Evolutionary conservation across 768 basidiomycete genomes (phyloP).

Genomic region (Ramaria rubella): DNA sequence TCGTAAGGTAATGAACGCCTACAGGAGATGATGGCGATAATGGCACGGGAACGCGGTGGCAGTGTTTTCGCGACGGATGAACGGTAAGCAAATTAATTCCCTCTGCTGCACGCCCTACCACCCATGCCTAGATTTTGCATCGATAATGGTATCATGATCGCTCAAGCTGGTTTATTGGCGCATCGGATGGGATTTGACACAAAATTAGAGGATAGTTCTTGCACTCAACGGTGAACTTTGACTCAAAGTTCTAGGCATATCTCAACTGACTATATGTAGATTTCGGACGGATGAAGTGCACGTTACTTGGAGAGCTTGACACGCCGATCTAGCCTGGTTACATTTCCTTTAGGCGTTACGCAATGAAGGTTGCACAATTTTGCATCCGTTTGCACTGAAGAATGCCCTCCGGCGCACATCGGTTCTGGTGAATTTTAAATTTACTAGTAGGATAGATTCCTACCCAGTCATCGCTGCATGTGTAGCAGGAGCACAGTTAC

Average conservation of each 20-base stretch:
- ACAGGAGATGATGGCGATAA: conserved; percentile 98
- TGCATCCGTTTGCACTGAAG: too few species aligned
- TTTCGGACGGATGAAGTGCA: conserved; percentile 94
- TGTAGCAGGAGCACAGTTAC: too few species aligned
- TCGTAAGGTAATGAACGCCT: conserved; percentile 77
- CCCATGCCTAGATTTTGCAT: conserved; percentile 81
- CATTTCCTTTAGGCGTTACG: background rate
- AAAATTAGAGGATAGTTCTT: conserved; percentile 69
- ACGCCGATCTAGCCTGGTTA: too few species aligned
- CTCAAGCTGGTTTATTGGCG: conserved; percentile 89
- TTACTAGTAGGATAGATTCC: too few species aligned
- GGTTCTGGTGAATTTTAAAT: too few species aligned
- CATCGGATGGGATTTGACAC: conserved; percentile 88
- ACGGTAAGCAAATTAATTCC: conserved; percentile 42
- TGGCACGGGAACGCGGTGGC: conserved; percentile 87
- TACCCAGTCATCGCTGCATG: too few species aligned
- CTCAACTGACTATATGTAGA: conserved; percentile 35
- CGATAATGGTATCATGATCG: conserved; percentile 99
- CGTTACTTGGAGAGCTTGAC: conserved; percentile 76
- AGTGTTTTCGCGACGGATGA: conserved; percentile 94
- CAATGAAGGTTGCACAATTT: background rate
- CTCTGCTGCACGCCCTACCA: background rate
- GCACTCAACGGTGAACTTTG: conserved; percentile 81
- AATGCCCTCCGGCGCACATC: too few species aligned
- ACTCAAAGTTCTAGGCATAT: background rate